These are phyloP conservation scores for Parastagonospora nodorum DNA, from an alignment of 2,329 filamentous ascomycete species.

Conservation along the genomic window DNA sequence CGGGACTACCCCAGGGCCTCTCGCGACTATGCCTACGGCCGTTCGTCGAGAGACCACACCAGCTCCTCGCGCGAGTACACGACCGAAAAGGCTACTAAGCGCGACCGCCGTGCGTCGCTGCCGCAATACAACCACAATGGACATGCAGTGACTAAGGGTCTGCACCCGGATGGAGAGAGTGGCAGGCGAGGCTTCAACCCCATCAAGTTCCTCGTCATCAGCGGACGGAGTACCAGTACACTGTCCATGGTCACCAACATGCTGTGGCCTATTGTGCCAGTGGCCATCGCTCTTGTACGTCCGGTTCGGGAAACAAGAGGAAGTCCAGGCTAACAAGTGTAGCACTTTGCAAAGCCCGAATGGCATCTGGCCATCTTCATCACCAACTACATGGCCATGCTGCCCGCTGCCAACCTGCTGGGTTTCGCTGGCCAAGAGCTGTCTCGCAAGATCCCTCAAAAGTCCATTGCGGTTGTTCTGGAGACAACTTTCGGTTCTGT, in stretches of 20 bases:
- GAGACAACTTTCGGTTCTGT: slow-evolving; percentile 69
- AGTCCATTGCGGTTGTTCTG: slow-evolving; percentile 68
- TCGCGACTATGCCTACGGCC: slow-evolving; percentile 10
- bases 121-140: slow-evolving; percentile 52
- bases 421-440: slow-evolving; percentile 76
- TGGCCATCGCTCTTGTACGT: slow-evolving; percentile 67
- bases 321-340: slow-evolving; percentile 7
- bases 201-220: slow-evolving; percentile 65
- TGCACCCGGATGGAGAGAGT: slow-evolving; percentile 66
- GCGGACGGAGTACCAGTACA: slow-evolving; percentile 66
- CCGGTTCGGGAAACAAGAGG: not conserved
- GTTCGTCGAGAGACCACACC: slow-evolving; percentile 17
- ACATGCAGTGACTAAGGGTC: slow-evolving; percentile 49
- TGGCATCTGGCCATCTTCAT: slow-evolving; percentile 69
- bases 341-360: slow-evolving; percentile 60
- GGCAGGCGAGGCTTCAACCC: slow-evolving; percentile 70
- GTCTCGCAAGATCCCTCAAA: slow-evolving; percentile 71
- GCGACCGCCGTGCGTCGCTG: slow-evolving; percentile 23
- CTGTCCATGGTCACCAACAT: slow-evolving; percentile 70
- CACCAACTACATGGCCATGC: slow-evolving; percentile 76
- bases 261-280: slow-evolving; percentile 76
- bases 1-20: slow-evolving; percentile 20
- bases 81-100: slow-evolving; percentile 28
- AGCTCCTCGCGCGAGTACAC: slow-evolving; percentile 25
- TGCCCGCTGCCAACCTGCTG: slow-evolving; percentile 75